Conservation (phyloP, 441 rosid genomes). For the Melianthus villosus region DNA sequence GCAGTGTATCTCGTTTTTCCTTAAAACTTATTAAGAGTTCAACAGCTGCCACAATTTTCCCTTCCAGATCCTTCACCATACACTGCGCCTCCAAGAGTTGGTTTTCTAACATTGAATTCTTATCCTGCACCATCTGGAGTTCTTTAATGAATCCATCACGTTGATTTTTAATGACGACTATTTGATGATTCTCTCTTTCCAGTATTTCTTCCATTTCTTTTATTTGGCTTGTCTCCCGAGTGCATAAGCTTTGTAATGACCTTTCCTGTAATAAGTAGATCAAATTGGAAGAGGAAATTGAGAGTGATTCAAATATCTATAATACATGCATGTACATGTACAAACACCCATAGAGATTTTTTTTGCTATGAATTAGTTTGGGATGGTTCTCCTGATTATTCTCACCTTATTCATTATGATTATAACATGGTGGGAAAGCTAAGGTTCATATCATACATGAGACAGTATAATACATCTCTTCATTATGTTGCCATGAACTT, state of each 20-base stretch:
- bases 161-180: conserved; percentile 30
- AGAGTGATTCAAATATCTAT: no score
- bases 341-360: no score
- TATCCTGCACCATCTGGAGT: conserved; percentile 33
- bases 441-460: no score
- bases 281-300: no score
- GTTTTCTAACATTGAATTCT: conserved; percentile 31
- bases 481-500: no score
- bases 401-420: no score
- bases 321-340: no score
- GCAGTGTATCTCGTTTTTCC: conserved; percentile 51
- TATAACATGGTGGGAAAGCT: no score
- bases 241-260: conserved; percentile 42
- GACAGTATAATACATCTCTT: no score
- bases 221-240: conserved; percentile 47
- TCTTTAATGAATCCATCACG: conserved; percentile 24
- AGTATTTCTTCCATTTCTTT: conserved; percentile 42
- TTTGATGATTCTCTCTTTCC: conserved; percentile 32
- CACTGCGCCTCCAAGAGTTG: conserved; percentile 29
- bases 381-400: no score
- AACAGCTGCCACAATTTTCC: conserved; percentile 67
- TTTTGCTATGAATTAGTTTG: no score
- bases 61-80: conserved; percentile 44
- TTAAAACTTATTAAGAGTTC: conserved; percentile 60
- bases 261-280: conserved; percentile 46